A percentile compares a stretch with the other conserved stretches of the same genome.
phyloP scores from a whole-genome alignment of 352 stramenopile genomes.

The Pythium aquatile region DNA sequence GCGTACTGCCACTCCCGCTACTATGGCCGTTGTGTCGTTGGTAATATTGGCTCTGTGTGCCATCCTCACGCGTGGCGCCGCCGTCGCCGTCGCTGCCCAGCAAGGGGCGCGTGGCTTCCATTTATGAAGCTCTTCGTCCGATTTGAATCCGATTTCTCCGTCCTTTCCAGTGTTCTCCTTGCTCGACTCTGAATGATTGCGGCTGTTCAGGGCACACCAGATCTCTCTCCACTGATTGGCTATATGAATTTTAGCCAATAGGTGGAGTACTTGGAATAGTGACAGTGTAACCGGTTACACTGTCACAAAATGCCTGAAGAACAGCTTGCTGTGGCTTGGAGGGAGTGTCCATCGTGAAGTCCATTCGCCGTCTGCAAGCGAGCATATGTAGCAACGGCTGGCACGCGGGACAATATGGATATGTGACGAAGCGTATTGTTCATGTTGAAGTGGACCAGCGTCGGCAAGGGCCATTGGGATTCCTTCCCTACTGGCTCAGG shows the following conservation, averaged over 20 bases:
- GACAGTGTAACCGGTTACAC: neutral
- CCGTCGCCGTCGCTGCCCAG: conserved; percentile 39
- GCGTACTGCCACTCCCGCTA: neutral
- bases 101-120: conserved; percentile 54
- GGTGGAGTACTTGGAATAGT: neutral
- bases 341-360: neutral
- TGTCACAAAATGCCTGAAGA: neutral
- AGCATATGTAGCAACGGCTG: conserved; percentile 1
- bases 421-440: neutral
- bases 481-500: too few relatives aligned
- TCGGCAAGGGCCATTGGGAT: too few relatives aligned
- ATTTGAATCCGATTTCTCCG: neutral
- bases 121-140: neutral
- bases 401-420: neutral
- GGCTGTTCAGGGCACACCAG: neutral
- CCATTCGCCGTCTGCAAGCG: too few relatives aligned
- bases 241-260: neutral
- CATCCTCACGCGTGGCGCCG: conserved; percentile 21
- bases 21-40: neutral
- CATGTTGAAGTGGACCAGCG: neutral
- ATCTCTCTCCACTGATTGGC: neutral
- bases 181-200: conserved; percentile 13
- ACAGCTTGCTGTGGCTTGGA: too few relatives aligned
- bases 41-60: conserved; percentile 23
- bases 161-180: neutral